Evolutionary conservation across 495 filamentous ascomycete species (phyloP).

Genomic region (Acidiella bohemica): DNA sequence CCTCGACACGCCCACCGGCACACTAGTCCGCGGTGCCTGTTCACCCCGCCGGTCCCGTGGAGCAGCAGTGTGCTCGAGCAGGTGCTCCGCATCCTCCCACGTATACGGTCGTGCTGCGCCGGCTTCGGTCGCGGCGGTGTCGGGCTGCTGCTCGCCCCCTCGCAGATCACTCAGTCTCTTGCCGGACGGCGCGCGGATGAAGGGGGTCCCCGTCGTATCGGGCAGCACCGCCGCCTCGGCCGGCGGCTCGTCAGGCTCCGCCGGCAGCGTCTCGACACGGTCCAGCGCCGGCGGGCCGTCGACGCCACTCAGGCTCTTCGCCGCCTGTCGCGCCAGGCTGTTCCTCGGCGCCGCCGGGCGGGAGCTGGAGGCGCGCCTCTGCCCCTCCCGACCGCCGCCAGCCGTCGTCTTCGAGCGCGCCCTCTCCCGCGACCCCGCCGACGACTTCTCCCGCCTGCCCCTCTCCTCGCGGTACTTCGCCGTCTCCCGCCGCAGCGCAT

Average conservation of each 20-base stretch:
- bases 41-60: constrained; percentile 1
- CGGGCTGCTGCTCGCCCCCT: constrained; percentile 4
- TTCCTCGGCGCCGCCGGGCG: constrained; percentile 1
- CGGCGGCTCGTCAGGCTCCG: not conserved
- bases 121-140: not conserved
- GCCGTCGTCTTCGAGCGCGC: constrained; percentile 8
- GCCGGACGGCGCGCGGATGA: constrained; percentile 30
- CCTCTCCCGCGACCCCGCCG: constrained; percentile 7
- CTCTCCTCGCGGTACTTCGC: constrained; percentile 28
- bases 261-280: too few species aligned
- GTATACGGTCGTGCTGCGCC: constrained; percentile 20
- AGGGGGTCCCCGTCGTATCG: constrained; percentile 30
- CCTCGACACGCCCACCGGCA: constrained; percentile 31
- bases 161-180: constrained; percentile 15
- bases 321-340: constrained; percentile 1
- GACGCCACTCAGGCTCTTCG: constrained; percentile 7
- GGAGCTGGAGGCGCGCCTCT: not conserved
- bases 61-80: constrained; percentile 8
- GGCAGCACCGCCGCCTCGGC: constrained; percentile 2
- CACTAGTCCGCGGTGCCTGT: constrained; percentile 19
- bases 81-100: constrained; percentile 25
- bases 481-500: constrained; percentile 26
- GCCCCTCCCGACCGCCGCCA: not conserved
- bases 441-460: constrained; percentile 7
- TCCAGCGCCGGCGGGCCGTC: not conserved